Conservation (phyloP, 2,329 filamentous ascomycete species). For the Dactylellina drechsleri region DNA sequence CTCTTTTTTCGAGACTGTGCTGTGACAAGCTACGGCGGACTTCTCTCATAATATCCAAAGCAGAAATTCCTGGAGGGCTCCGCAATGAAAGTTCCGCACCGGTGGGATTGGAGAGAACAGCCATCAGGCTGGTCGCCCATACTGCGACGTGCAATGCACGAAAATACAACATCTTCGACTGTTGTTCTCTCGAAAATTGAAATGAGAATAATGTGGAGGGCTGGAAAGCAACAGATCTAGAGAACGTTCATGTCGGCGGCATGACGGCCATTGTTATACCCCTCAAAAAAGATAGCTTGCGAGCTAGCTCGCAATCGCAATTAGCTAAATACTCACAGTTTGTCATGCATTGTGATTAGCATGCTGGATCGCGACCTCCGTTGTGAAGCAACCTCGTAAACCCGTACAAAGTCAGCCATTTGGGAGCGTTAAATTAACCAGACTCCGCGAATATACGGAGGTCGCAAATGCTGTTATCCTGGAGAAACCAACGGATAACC, state of each 20-base stretch:
- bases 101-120: not conserved
- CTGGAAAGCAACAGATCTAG: not conserved
- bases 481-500: not conserved
- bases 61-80: not conserved
- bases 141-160: not conserved
- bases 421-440: not conserved
- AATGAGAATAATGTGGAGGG: not conserved
- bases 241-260: too few relatives aligned
- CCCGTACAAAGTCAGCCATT: not conserved
- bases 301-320: too few relatives aligned
- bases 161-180: not conserved
- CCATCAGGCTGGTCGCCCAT: not conserved
- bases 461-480: not conserved
- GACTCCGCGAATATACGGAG: not conserved
- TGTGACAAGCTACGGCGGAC: slow-evolving; percentile 8
- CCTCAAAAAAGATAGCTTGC: too few relatives aligned
- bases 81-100: not conserved
- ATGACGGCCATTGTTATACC: too few relatives aligned
- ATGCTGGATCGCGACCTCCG: not conserved
- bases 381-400: not conserved
- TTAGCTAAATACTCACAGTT: too few relatives aligned
- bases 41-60: not conserved
- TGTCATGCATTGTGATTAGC: too few relatives aligned
- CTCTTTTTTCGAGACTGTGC: slow-evolving; percentile 48
- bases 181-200: not conserved